Conservation (phyloP, 148 eudicot genomes). For the Amaranthus hypochondriacus region DNA sequence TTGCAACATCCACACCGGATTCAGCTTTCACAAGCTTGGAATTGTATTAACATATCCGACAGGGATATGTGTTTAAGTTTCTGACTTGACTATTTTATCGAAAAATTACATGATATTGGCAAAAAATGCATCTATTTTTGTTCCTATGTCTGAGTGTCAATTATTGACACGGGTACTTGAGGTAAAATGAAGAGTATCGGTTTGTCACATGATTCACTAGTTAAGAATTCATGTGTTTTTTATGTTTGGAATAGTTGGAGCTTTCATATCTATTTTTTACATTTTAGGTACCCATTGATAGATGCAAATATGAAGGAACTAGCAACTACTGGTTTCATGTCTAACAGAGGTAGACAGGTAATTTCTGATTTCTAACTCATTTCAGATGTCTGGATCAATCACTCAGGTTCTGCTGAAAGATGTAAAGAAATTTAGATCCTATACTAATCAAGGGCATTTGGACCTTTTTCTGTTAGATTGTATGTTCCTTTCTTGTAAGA, state of each 20-base stretch:
- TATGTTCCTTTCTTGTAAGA: conserved; percentile 93
- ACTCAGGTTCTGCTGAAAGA: neutral
- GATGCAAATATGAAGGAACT: conserved; percentile 96
- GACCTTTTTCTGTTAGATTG: conserved; percentile 44
- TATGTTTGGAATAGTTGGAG: neutral
- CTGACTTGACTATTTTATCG: too few species aligned
- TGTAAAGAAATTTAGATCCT: neutral
- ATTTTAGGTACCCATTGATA: conserved; percentile 71
- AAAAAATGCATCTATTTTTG: too few species aligned
- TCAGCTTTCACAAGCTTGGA: neutral
- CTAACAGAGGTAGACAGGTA: conserved; percentile 95
- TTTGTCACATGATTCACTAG: too few species aligned
- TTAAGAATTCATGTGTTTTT: neutral
- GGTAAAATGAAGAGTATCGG: neutral
- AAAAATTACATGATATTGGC: too few species aligned
- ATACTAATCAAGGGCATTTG: neutral
- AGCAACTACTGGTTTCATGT: conserved; percentile 88
- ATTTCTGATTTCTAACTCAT: neutral
- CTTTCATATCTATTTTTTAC: conserved; percentile 6
- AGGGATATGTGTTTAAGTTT: too few species aligned
- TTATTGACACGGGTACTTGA: neutral
- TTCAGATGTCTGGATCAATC: neutral
- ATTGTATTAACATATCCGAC: too few species aligned
- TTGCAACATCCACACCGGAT: neutral
- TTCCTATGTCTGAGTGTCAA: neutral